phyloP scores from a whole-genome alignment of 495 filamentous ascomycete genomes.

The Melanomma pulvis-pyrius region DNA sequence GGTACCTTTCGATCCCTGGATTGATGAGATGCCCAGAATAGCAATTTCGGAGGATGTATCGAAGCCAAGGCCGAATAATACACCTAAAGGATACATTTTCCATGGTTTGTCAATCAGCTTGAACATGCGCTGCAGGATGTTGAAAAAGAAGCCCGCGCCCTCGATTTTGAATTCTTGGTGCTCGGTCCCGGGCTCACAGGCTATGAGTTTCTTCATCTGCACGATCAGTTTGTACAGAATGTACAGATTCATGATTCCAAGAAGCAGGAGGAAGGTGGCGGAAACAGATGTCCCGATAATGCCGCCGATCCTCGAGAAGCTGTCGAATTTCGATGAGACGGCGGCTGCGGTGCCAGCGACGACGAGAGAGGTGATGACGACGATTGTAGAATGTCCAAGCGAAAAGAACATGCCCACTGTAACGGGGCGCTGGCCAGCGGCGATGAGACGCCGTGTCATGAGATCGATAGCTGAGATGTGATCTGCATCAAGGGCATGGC shows the following conservation, averaged over 20 bases:
- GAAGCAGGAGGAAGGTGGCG: constrained; percentile 76
- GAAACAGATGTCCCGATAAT: constrained; percentile 86
- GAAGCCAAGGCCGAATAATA: constrained; percentile 92
- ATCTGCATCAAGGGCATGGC: constrained; percentile 95
- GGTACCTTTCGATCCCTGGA: constrained; percentile 82
- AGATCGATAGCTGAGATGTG: constrained; percentile 97
- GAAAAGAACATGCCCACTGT: constrained; percentile 96
- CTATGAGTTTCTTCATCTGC: constrained; percentile 65
- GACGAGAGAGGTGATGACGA: constrained; percentile 85
- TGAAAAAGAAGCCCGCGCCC: constrained; percentile 73
- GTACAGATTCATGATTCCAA: constrained; percentile 84
- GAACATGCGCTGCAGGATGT: constrained; percentile 75
- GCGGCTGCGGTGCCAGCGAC: constrained; percentile 88
- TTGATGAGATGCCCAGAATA: constrained; percentile 82
- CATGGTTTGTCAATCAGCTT: constrained; percentile 83
- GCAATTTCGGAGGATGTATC: constrained; percentile 96
- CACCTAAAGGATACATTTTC: constrained; percentile 95
- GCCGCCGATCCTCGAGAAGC: constrained; percentile 78
- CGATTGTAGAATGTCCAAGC: constrained; percentile 86
- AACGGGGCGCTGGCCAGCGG: constrained; percentile 82
- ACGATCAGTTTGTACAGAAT: constrained; percentile 75
- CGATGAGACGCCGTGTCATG: constrained; percentile 90
- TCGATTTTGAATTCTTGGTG: constrained; percentile 68
- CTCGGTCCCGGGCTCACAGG: constrained; percentile 49
- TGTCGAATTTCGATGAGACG: constrained; percentile 74